A percentile compares a stretch with the other conserved stretches of the same genome.
These are phyloP conservation scores for Calonectria pteridis DNA, from an alignment of 2,329 filamentous ascomycete species.

Conservation along the genomic window DNA sequence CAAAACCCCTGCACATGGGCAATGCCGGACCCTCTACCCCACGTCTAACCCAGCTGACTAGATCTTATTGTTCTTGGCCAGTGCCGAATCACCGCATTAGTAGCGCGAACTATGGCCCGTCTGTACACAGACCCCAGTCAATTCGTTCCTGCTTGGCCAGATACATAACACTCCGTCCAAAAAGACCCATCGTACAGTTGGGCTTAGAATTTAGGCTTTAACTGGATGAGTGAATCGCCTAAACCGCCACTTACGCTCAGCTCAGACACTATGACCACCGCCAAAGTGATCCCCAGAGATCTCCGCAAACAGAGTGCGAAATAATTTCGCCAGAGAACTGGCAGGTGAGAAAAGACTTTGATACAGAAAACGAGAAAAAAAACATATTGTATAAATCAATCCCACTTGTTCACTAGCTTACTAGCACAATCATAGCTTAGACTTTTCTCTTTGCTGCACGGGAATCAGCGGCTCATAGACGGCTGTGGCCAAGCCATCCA, in stretches of 20 bases:
- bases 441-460: not conserved
- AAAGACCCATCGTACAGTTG: not conserved
- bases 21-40: not conserved
- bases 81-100: not conserved
- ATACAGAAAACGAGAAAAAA: not conserved
- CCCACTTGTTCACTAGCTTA: rapidly evolving
- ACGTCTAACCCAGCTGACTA: not conserved
- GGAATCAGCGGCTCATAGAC: conserved; percentile 64
- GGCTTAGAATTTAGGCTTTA: not conserved
- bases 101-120: not conserved
- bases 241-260: not conserved
- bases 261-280: not conserved
- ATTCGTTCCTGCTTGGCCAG: not conserved
- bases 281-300: not conserved
- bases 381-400: not conserved
- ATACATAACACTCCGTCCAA: not conserved
- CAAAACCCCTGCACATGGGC: not conserved
- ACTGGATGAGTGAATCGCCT: not conserved
- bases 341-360: not conserved
- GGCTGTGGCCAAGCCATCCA: conserved; percentile 60
- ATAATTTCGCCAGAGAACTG: not conserved
- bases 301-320: not conserved
- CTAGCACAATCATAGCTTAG: not conserved
- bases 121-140: not conserved
- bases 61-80: not conserved